Base-by-base conservation (phyloP, 164 flowering plant genomes). In the Vitis amurensis region DNA sequence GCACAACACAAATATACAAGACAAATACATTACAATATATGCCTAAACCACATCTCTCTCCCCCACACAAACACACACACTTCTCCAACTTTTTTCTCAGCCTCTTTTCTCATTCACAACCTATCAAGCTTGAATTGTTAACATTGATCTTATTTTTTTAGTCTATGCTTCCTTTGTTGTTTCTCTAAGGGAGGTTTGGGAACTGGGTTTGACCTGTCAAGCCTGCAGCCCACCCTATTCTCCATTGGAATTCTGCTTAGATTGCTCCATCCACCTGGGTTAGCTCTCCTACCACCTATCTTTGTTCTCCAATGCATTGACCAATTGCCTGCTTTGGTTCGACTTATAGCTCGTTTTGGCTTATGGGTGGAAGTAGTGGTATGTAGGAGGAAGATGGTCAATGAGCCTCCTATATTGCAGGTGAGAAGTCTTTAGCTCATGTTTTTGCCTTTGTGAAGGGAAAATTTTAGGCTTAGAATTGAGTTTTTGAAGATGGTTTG, bases 51-150 rank as follows among this genome's bases (percentile, higher is more conserved):
- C 7, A 4, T 6, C 44, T 51, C 60, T 27, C 48, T 65, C 73
- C 57, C 1, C 51, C 71, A 63, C 47, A 31, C 19, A 64, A 2
- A 68, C 49, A 55, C 53, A 29, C 27, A 72, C 61, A 66, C 81
- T 74, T 68, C 71, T 71, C 74, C 80, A 68, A 73, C 74, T 65
- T 69, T 79, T 59, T 59, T 57, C 52, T 71, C 66, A 65, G 65
- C 72, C 73, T 72, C 68, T 27, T 58, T 30, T 47, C 53, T 55
- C 56, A 75, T 72, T 73, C 82, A 82, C 86, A 86, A 85, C 82
- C 89, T 82, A 86, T 84, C 86, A 86, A 70, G 70, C 69, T 66
- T 81, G 77, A 80, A 78, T 79, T 78, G 74, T 81, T 81, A 74
- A 71, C 69, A 53, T 51, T 47, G 58, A 53, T 62, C 23, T 48